Conservation (phyloP, 495 filamentous ascomycete genomes). For the Penicillium canescens region DNA sequence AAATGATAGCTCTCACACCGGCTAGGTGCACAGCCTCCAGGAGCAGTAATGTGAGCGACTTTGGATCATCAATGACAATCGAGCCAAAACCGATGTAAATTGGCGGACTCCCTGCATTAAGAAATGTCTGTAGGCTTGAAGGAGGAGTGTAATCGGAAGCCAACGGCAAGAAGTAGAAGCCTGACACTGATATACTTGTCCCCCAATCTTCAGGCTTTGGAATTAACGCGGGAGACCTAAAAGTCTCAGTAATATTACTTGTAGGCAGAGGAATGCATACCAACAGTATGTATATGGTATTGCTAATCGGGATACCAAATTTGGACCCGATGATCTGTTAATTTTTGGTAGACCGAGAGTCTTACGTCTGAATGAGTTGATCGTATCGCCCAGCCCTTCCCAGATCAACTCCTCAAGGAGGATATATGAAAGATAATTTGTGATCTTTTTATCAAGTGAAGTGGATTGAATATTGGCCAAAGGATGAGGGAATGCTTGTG, state of each 20-base stretch:
- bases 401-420: conserved; percentile 79
- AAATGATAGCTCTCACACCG: conserved; percentile 69
- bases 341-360: conserved; percentile 63
- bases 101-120: conserved; percentile 61
- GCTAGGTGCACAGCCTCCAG: conserved; percentile 63
- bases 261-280: conserved; percentile 22
- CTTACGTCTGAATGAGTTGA: conserved; percentile 69
- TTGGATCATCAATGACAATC: conserved; percentile 73
- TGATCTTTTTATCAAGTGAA: conserved; percentile 20
- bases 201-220: conserved; percentile 78
- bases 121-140: conserved; percentile 60
- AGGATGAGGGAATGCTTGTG: conserved; percentile 54
- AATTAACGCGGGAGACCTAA: conserved; percentile 69
- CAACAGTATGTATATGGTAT: conserved; percentile 85
- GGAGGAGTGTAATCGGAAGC: conserved; percentile 61
- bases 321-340: conserved; percentile 66
- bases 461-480: conserved; percentile 47
- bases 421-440: conserved; percentile 74
- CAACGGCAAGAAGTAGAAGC: conserved; percentile 67
- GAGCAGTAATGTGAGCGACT: conserved; percentile 61
- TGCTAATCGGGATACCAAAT: conserved; percentile 58
- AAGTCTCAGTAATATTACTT: not conserved
- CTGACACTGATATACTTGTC: conserved; percentile 63
- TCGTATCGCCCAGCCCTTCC: conserved; percentile 76
- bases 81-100: conserved; percentile 80